phyloP scores from a whole-genome alignment of 495 filamentous ascomycete genomes.

The Hypoxylon lienhwacheense region DNA sequence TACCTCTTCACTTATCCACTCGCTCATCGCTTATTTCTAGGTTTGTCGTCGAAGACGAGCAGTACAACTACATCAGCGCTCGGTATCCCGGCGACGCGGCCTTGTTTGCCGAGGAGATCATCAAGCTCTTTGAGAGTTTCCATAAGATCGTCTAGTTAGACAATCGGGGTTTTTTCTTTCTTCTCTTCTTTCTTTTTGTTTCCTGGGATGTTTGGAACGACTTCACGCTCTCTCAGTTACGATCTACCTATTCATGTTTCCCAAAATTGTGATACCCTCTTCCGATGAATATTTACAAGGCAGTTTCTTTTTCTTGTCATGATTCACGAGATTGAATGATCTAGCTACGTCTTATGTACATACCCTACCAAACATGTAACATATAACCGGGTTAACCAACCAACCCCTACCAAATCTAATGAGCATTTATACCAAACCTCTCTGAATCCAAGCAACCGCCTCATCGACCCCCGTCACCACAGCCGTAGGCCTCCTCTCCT shows the following conservation, averaged over 20 bases:
- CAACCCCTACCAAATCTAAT: no score
- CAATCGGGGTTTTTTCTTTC: no score
- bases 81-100: constrained; percentile 54
- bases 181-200: no score
- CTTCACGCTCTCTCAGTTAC: no score
- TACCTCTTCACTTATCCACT: not conserved
- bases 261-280: constrained; percentile 19
- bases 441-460: constrained; percentile 47
- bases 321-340: constrained; percentile 4
- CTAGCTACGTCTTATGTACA: constrained; percentile 12
- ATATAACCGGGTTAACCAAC: no score
- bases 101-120: constrained; percentile 49
- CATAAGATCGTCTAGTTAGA: constrained; percentile 29
- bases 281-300: constrained; percentile 6
- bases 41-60: constrained; percentile 54
- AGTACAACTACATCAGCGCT: constrained; percentile 58
- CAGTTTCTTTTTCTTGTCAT: no score
- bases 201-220: no score
- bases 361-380: no score
- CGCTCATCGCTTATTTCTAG: constrained; percentile 33
- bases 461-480: constrained; percentile 54
- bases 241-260: not conserved
- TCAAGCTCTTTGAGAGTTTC: constrained; percentile 48
- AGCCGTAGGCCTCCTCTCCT: constrained; percentile 42
- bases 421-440: no score